A percentile compares a stretch with the other conserved stretches of the same genome.
phyloP scores from a whole-genome alignment of 306 rosid species.

The Abrus precatorius region DNA sequence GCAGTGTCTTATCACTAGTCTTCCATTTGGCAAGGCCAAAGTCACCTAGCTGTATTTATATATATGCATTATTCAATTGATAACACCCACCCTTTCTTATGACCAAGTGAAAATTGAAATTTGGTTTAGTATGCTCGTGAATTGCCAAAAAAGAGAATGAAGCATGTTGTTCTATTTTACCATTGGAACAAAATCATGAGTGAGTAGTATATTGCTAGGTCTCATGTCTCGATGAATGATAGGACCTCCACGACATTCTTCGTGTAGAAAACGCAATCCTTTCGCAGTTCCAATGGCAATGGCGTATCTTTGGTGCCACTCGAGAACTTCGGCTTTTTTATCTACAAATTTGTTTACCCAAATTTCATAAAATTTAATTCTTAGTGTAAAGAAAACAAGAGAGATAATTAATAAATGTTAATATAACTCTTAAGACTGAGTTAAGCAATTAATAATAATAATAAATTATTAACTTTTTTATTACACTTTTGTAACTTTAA shows the following conservation, averaged over 20 bases:
- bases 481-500: too few relatives aligned
- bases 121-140: background rate
- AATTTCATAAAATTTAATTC: background rate
- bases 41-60: conserved; percentile 65
- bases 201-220: conserved; percentile 76
- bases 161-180: conserved; percentile 44
- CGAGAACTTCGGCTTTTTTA: conserved; percentile 55
- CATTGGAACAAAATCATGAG: conserved; percentile 76
- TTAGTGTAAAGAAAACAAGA: background rate
- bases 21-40: conserved; percentile 83
- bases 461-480: too few relatives aligned
- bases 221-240: conserved; percentile 74
- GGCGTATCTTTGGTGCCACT: conserved; percentile 69
- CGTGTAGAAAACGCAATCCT: conserved; percentile 77
- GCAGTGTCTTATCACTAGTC: conserved; percentile 52
- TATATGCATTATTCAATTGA: conserved; percentile 13
- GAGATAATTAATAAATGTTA: too few relatives aligned
- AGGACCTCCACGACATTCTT: conserved; percentile 83
- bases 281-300: conserved; percentile 76
- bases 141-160: background rate
- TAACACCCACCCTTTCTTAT: background rate
- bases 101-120: background rate
- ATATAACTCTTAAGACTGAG: too few relatives aligned
- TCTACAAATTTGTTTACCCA: conserved; percentile 41
- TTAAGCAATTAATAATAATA: too few relatives aligned